These are phyloP conservation scores for Elaeagnus macrophylla DNA, from an alignment of 306 rosid genomes.

Conservation along the genomic window DNA sequence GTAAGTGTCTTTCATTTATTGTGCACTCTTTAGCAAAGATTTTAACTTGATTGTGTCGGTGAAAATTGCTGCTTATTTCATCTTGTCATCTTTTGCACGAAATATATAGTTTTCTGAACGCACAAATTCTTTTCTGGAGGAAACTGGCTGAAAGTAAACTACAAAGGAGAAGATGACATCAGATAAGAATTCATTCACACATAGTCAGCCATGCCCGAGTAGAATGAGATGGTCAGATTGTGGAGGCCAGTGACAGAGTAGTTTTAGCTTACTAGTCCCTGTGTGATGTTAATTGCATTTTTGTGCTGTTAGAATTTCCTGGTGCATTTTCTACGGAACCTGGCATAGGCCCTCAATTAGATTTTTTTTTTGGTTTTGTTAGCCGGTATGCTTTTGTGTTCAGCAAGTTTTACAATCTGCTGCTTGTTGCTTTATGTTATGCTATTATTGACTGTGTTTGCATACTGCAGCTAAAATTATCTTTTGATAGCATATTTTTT, in stretches of 20 bases:
- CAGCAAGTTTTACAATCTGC: background rate
- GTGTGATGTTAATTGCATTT: too few species aligned
- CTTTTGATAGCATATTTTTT: background rate
- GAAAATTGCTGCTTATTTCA: too few species aligned
- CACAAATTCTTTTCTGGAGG: background rate
- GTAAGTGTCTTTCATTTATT: slow-evolving; percentile 19
- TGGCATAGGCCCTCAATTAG: too few species aligned
- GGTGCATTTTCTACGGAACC: too few species aligned
- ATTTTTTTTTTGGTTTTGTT: too few species aligned
- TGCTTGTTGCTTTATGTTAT: background rate
- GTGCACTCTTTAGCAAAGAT: background rate
- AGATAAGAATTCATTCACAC: too few species aligned
- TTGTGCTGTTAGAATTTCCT: too few species aligned
- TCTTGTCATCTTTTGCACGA: too few species aligned
- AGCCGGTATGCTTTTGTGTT: background rate
- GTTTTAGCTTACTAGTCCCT: too few species aligned
- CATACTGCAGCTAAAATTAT: background rate
- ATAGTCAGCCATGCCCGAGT: too few species aligned
- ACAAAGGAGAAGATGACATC: background rate
- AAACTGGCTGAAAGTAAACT: background rate
- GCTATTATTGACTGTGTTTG: background rate
- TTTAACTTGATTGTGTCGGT: background rate
- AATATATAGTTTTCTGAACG: background rate
- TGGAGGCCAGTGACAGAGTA: too few species aligned
- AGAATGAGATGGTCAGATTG: too few species aligned